These are phyloP conservation scores for Teunomyces pallodes DNA, from an alignment of 805 yeast genomes.

Conservation along the genomic window DNA sequence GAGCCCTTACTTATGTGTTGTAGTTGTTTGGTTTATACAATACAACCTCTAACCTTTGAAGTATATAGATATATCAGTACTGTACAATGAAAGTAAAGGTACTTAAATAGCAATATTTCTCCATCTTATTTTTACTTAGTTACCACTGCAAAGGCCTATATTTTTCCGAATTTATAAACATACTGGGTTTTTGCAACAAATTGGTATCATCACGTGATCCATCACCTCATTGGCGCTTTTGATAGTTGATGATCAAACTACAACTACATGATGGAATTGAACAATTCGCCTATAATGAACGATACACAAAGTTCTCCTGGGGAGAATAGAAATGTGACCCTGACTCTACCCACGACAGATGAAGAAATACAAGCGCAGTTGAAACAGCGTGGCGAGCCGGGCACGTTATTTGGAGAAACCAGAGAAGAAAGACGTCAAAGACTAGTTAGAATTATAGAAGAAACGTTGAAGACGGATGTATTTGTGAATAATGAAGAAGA, in stretches of 20 bases:
- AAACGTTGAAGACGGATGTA: slow-evolving; percentile 19
- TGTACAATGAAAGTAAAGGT: not conserved
- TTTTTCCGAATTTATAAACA: too few species aligned
- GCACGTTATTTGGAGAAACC: slow-evolving; percentile 57
- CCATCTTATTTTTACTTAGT: too few species aligned
- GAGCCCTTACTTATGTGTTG: not conserved
- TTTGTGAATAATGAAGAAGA: slow-evolving; percentile 13
- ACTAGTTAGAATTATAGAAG: slow-evolving; percentile 44
- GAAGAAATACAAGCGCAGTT: slow-evolving; percentile 54
- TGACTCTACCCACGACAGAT: slow-evolving; percentile 60
- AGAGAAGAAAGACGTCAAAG: slow-evolving; percentile 60
- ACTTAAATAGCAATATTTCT: too few species aligned
- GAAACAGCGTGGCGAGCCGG: slow-evolving; percentile 54
- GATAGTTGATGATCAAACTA: not conserved
- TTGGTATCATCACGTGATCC: not conserved
- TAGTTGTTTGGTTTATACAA: not conserved
- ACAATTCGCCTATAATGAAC: slow-evolving; percentile 1
- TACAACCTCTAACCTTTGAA: not conserved
- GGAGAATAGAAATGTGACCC: not conserved
- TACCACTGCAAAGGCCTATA: too few species aligned
- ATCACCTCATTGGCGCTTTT: not conserved
- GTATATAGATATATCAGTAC: not conserved
- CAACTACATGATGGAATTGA: not conserved
- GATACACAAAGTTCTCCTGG: not conserved
- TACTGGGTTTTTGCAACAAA: too few species aligned